Base-by-base conservation (phyloP, 345 rosid genomes). In the Eucalyptus albens region DNA sequence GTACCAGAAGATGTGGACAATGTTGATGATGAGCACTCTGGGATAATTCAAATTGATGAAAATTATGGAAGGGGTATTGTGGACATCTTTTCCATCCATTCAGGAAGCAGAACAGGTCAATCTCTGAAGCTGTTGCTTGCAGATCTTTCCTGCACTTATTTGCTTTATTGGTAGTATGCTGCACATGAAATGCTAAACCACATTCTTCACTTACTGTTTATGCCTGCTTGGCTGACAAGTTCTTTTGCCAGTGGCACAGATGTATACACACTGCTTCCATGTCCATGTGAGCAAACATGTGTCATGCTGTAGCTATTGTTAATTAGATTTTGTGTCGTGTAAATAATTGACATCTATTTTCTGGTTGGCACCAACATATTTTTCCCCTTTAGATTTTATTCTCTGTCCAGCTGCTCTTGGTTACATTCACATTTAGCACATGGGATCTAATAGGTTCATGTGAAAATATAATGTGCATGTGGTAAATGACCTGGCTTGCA, bases 81-180 rank as follows among this genome's bases (percentile, higher is more conserved):
- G 90, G 99, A 97, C 91, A 96, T 96, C 88, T 97, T 96, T 93
- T 97, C 99, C 50, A 92, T 94, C 91, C 99, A 95, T 92, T 95
- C 98, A 44, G 91, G 33, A 88, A 89, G 87, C 59, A 89, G 40
- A 65, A 33, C 94, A 92, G 98, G 98, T 96, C 91, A 59, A 50
- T 42, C 51, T 87, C 55, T 88, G 87, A 83, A 60, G n/a, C 47
- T 47, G 81, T 87, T 77, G 15, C 29, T 40, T 77, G 47, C 29
- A 77, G 29, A 77, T 77, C 85, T 40, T 77, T 77, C 47, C 15
- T 77, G 85, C 85, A 40, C 45, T 77, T 77, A 40, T 77, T 77
- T 77, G 47, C 47, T 77, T 65, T 77, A 40, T 77, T 40, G 83
- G 85, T 77, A 40, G 47, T 40, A 11, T 77, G 85, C 47, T 40